Conservation (phyloP, 345 rosid species). For the Eucalyptus erythrocorys region DNA sequence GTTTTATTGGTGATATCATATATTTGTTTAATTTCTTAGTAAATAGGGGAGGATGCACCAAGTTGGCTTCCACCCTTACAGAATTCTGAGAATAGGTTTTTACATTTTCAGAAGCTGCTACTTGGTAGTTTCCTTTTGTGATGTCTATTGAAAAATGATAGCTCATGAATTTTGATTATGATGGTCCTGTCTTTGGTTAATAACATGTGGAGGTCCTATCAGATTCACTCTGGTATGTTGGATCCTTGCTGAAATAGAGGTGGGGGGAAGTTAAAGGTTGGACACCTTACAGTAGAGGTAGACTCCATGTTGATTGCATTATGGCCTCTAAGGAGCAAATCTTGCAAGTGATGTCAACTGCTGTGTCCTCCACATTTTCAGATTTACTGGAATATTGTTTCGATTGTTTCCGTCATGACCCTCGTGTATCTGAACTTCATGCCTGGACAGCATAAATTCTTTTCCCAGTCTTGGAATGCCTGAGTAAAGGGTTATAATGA, state of each 20-base stretch:
- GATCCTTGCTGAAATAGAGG: not conserved
- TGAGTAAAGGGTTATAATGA: not conserved
- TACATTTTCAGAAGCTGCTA: not conserved
- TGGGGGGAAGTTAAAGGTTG: not conserved
- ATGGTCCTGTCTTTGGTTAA: not conserved
- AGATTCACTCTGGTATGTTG: not conserved
- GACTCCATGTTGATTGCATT: not conserved
- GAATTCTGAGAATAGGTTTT: not conserved
- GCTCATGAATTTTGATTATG: not conserved
- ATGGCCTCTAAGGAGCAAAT: not conserved
- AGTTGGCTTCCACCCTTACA: not conserved
- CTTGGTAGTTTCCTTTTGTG: not conserved
- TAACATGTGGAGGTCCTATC: not conserved
- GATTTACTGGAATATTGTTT: fast-evolving
- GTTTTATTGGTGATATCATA: not conserved
- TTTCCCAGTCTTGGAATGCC: not conserved
- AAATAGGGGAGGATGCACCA: not conserved
- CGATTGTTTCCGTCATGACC: not conserved
- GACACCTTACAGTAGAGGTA: not conserved
- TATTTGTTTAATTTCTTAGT: not conserved
- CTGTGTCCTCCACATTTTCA: not conserved
- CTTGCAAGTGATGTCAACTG: not conserved
- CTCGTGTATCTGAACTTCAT: not conserved
- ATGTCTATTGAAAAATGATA: not conserved
- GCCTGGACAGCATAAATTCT: not conserved